Evolutionary conservation across 306 rosid species (phyloP).

Genomic region (Luffa aegyptiaca): DNA sequence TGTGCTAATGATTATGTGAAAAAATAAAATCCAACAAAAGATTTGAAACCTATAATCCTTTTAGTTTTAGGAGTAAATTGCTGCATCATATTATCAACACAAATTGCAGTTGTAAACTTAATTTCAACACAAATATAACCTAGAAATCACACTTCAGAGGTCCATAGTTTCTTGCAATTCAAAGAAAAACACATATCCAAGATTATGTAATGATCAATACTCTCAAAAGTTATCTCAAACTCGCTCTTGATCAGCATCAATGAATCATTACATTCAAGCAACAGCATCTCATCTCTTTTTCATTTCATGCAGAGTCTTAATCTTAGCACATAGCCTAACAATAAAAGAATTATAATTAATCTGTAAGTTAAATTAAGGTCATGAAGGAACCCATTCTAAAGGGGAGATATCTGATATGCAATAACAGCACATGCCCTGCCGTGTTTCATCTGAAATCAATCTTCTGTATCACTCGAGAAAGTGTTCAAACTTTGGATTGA

Average conservation of each 20-base stretch:
- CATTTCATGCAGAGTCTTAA: neutral
- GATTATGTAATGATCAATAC: neutral
- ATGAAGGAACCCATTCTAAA: neutral
- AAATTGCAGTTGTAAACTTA: neutral
- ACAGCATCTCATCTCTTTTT: neutral
- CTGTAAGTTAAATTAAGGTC: neutral
- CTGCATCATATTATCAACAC: neutral
- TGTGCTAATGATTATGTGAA: neutral
- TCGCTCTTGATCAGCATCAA: neutral
- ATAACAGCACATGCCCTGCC: neutral
- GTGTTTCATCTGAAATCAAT: neutral
- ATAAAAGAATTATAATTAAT: neutral
- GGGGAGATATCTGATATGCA: neutral
- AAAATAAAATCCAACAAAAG: neutral
- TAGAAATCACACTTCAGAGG: neutral
- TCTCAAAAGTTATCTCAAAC: neutral
- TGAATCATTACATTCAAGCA: neutral
- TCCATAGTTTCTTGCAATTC: too few species aligned
- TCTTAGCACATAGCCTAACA: neutral
- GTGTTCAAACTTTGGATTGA: neutral
- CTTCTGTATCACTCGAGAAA: neutral
- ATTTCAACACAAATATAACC: neutral
- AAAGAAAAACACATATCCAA: neutral
- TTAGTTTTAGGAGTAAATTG: neutral
- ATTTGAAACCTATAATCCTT: neutral